phyloP scores from a whole-genome alignment of 1,284 basidiomycete species.

The Amylostereum areolatum region DNA sequence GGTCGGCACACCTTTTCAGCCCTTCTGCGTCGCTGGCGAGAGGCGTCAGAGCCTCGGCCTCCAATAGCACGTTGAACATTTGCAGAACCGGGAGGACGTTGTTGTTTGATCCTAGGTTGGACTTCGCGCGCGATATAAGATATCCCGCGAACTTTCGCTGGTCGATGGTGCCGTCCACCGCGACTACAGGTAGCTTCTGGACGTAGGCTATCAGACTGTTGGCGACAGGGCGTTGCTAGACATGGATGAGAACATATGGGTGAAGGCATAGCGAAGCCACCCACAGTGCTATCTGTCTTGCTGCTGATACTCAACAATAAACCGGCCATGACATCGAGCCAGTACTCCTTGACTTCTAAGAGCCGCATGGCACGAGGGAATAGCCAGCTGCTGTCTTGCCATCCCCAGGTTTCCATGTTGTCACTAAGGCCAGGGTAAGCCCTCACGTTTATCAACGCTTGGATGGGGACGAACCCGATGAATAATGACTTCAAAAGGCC shows the following conservation, averaged over 20 bases:
- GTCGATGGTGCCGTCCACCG: conserved; percentile 30
- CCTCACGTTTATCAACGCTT: too few species aligned
- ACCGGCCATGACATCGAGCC: conserved; percentile 61
- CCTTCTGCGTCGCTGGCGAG: conserved; percentile 41
- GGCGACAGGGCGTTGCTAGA: conserved; percentile 64
- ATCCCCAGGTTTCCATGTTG: conserved; percentile 32
- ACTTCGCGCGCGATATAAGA: conserved; percentile 45
- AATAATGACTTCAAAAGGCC: conserved; percentile 48
- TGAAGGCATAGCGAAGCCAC: conserved; percentile 29
- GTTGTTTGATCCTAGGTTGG: conserved; percentile 56
- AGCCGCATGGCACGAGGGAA: conserved; percentile 69
- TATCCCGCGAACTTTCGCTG: conserved; percentile 47
- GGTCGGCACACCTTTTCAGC: conserved; percentile 39
- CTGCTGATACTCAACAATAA: conserved; percentile 74
- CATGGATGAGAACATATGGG: conserved; percentile 3
- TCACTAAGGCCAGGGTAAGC: background rate
- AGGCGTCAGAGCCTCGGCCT: conserved; percentile 50
- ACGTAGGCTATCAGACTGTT: conserved; percentile 56
- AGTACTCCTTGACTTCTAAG: conserved; percentile 58
- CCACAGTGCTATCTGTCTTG: conserved; percentile 76
- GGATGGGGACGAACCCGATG: conserved; percentile 33
- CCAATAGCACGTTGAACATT: conserved; percentile 66
- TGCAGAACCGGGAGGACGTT: conserved; percentile 76
- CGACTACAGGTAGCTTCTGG: conserved; percentile 39
- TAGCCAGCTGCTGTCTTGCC: conserved; percentile 67